phyloP scores from a whole-genome alignment of 352 stramenopile species.

The Phytophthora tentaculata region DNA sequence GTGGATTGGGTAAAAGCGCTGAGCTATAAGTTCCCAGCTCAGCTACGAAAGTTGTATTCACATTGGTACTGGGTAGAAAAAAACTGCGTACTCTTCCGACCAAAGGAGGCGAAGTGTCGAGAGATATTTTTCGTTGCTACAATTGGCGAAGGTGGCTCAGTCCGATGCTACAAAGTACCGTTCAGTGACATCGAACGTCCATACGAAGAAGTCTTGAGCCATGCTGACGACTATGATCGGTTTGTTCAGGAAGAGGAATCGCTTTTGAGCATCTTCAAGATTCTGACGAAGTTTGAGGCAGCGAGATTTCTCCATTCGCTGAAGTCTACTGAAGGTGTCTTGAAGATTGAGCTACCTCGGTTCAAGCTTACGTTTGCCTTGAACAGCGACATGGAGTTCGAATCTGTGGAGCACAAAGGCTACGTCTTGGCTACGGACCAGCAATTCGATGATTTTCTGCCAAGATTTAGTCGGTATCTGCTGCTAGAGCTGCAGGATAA shows the following conservation, averaged over 20 bases:
- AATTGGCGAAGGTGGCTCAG: conserved; percentile 12
- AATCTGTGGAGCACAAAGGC: conserved; percentile 49
- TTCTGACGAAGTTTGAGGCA: conserved; percentile 58
- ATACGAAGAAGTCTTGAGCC: conserved; percentile 24
- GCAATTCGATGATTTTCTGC: conserved; percentile 52
- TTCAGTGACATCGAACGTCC: conserved; percentile 28
- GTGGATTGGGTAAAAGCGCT: conserved; percentile 37
- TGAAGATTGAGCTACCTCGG: conserved; percentile 53
- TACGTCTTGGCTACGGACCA: conserved; percentile 45
- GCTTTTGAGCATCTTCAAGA: conserved; percentile 4
- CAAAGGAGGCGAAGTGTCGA: conserved; percentile 21
- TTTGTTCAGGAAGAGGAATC: conserved; percentile 27
- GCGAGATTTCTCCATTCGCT: conserved; percentile 44
- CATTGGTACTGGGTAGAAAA: conserved; percentile 62
- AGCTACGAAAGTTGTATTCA: conserved; percentile 42
- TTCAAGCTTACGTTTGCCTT: conserved; percentile 55
- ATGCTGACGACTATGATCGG: conserved; percentile 26
- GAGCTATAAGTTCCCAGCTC: conserved; percentile 26
- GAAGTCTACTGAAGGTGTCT: conserved; percentile 1
- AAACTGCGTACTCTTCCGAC: conserved; percentile 47
- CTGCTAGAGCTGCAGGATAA: conserved; percentile 30
- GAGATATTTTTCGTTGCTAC: conserved; percentile 31
- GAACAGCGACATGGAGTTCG: conserved; percentile 25
- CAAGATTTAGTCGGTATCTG: conserved; percentile 49
- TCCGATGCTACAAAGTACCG: conserved; percentile 45